phyloP scores from a whole-genome alignment of 1,284 basidiomycete genomes.

The Blastosporella zonata region DNA sequence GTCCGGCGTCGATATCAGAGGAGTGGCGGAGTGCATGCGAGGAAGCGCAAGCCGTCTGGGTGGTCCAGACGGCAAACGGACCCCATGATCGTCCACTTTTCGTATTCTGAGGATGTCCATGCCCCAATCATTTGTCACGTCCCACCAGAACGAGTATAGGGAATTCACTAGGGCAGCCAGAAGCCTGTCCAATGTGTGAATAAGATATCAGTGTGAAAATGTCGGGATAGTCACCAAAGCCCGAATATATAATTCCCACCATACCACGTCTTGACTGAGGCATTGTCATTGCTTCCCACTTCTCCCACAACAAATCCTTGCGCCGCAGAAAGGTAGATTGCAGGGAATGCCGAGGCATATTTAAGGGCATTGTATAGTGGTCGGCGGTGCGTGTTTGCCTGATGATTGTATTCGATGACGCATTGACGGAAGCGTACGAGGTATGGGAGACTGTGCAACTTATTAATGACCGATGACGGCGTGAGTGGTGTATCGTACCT shows the following conservation, averaged over 20 bases:
- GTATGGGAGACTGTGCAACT: slow-evolving; percentile 75
- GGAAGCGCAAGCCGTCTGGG: slow-evolving; percentile 43
- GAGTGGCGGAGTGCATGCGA: slow-evolving; percentile 41
- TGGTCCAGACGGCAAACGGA: slow-evolving; percentile 34
- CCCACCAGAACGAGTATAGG: slow-evolving; percentile 98
- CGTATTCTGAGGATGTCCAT: slow-evolving; percentile 64
- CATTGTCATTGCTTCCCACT: slow-evolving; percentile 41
- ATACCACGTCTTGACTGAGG: slow-evolving; percentile 52
- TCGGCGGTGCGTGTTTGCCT: slow-evolving; percentile 62
- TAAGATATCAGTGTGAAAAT: slow-evolving; percentile 4
- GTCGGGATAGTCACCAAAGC: slow-evolving; percentile 61
- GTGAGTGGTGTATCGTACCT: slow-evolving; percentile 51
- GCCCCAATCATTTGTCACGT: slow-evolving; percentile 98
- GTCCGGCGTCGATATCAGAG: slow-evolving; percentile 20
- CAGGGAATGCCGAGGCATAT: slow-evolving; percentile 97
- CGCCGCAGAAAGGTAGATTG: slow-evolving; percentile 90
- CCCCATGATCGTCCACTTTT: slow-evolving; percentile 19
- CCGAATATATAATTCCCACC: slow-evolving; percentile 78
- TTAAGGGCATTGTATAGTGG: slow-evolving; percentile 95
- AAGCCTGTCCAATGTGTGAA: slow-evolving; percentile 53
- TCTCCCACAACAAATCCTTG: slow-evolving; percentile 70
- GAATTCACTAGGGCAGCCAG: slow-evolving; percentile 87
- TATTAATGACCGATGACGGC: neutral
- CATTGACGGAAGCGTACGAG: slow-evolving; percentile 92
- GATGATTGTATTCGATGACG: slow-evolving; percentile 77